Conservation (phyloP, 805 yeast species). For the Soucietia sequanensis region DNA sequence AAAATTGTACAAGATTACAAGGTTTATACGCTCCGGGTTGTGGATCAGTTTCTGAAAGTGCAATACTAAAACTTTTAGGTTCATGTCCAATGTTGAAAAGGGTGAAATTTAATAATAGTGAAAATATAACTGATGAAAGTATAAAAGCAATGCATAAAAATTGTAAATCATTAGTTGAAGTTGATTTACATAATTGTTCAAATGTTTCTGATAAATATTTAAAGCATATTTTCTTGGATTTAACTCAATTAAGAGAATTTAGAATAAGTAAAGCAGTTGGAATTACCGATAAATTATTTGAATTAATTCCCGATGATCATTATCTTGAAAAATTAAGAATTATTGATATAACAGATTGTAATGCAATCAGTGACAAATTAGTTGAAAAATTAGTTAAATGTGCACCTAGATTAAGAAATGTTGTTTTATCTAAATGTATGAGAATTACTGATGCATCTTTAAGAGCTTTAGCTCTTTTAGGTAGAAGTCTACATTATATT, state of each 20-base stretch:
- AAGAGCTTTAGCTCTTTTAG: conserved; percentile 67
- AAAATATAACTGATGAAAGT: conserved; percentile 61
- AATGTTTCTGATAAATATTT: conserved; percentile 66
- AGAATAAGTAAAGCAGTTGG: conserved; percentile 72
- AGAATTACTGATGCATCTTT: conserved; percentile 82
- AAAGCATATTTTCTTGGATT: conserved; percentile 51
- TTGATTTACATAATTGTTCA: conserved; percentile 84
- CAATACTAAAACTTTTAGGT: conserved; percentile 56
- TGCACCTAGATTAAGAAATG: conserved; percentile 86
- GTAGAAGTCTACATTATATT: conserved; percentile 78
- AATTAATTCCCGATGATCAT: conserved; percentile 45
- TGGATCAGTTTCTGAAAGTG: conserved; percentile 61
- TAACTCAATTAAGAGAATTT: conserved; percentile 80
- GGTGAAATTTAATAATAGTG: conserved; percentile 75
- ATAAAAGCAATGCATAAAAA: conserved; percentile 59
- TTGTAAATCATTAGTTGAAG: conserved; percentile 82
- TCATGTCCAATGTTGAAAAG: conserved; percentile 77
- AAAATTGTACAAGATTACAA: conserved; percentile 72
- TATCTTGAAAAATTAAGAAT: conserved; percentile 69
- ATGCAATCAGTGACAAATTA: conserved; percentile 73
- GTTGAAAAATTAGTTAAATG: conserved; percentile 67
- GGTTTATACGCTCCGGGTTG: conserved; percentile 91
- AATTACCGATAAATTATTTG: conserved; percentile 66
- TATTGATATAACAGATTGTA: conserved; percentile 82
- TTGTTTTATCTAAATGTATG: conserved; percentile 85